Base-by-base conservation (phyloP, 2,329 filamentous ascomycete genomes). In the Acrodontium crateriforme region DNA sequence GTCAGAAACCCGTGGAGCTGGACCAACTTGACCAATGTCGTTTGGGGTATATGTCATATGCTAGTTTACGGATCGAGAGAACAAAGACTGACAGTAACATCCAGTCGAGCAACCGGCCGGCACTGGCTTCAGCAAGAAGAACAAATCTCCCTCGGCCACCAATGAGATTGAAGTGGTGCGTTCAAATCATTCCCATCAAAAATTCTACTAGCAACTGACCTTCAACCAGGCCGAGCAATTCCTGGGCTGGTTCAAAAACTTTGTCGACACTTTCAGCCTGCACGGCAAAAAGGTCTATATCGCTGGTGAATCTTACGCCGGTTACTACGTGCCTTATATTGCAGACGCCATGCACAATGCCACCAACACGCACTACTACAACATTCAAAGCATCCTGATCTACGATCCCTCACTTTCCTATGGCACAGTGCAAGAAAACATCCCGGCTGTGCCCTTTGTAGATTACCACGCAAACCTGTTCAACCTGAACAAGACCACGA, bases 291-390 rank as follows among this genome's bases (percentile, higher is more conserved):
- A 67, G 40, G 57, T 69, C 18, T 87, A 78, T 50, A 68, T 89
- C 32, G 66, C 77, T 0, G 9, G 9, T 15, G 16, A 24, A 15
- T 28, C 27, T 18, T 39, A 36, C 12, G 34, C 31, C 13, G 31
- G 28, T 12, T 33, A 38, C 20, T 35, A 40, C 41, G 69, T 77
- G 2, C 76, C 78, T 0, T 83, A 81, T 46, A 77, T 85, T 32
- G 70, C 76, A 1, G 69, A 74, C 41, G 73, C 71, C 16, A 79
- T 89, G 65, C 59, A 85, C 37, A 70, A 79, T 30, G 62, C 63
- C 27, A 69, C 79, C 5, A 67, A 84, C 52, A 68, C 60, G 4
- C 59, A 56, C 6, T 74, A 81, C 54, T 84, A 71, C 52, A 67
- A 84, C 46, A 51, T 84, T 5, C 61, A 69, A 16, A 74, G 71